phyloP scores from a whole-genome alignment of 2,329 filamentous ascomycete species.

The Beauveria rudraprayagi region DNA sequence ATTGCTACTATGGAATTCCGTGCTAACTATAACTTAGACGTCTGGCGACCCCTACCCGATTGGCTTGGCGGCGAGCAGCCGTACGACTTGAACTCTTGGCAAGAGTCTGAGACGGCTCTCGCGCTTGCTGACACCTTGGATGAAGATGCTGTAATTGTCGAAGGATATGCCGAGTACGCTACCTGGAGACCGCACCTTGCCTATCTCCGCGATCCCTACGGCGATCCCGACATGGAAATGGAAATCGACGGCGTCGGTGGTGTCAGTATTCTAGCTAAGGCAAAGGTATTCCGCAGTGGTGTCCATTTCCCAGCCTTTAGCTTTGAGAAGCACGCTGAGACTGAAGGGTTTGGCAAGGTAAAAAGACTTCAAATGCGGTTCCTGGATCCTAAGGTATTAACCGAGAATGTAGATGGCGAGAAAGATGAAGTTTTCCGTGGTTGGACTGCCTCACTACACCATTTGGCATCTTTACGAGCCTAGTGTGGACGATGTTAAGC shows the following conservation, averaged over 20 bases:
- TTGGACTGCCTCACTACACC: conserved; percentile 93
- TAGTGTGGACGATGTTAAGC: conserved; percentile 92
- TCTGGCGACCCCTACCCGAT: conserved; percentile 96
- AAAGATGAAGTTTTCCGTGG: conserved; percentile 90
- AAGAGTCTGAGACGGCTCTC: conserved; percentile 94
- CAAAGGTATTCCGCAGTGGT: conserved; percentile 86
- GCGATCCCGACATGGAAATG: conserved; percentile 99
- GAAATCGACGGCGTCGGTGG: conserved; percentile 96
- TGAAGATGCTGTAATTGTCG: conserved; percentile 96
- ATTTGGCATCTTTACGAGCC: conserved; percentile 99
- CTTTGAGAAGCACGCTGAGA: conserved; percentile 97
- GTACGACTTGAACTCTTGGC: conserved; percentile 98
- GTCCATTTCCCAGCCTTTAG: conserved; percentile 98
- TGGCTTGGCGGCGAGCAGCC: conserved; percentile 98
- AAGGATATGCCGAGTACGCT: conserved; percentile 97
- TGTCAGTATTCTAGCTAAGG: conserved; percentile 95
- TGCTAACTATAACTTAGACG: conserved; percentile 51
- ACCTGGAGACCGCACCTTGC: conserved; percentile 97
- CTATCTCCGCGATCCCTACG: conserved; percentile 92
- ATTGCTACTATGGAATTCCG: not conserved
- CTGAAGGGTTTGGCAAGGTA: conserved; percentile 97
- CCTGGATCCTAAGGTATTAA: conserved; percentile 8
- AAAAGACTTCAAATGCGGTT: conserved; percentile 20
- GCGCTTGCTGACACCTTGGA: conserved; percentile 90
- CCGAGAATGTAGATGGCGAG: conserved; percentile 70